These are phyloP conservation scores for Erythrobasidium hasegawianum DNA, from an alignment of 1,284 basidiomycete genomes.

Conservation along the genomic window DNA sequence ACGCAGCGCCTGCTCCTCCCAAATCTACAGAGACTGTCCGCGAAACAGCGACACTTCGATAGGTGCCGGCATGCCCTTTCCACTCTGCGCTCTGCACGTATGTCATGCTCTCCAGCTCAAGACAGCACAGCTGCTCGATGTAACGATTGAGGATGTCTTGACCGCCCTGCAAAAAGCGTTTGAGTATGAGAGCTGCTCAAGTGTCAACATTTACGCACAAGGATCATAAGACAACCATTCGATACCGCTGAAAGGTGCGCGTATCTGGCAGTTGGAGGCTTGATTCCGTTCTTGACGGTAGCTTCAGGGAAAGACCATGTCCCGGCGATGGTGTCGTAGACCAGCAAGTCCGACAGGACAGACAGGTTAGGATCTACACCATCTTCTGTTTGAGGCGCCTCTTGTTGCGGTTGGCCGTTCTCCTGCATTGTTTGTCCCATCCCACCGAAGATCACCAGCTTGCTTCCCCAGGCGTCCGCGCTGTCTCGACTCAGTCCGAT, in stretches of 20 bases:
- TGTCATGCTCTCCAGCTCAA: constrained; percentile 64
- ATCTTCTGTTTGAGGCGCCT: constrained; percentile 37
- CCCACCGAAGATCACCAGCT: constrained; percentile 84
- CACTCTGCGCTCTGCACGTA: constrained; percentile 79
- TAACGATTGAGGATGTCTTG: constrained; percentile 46
- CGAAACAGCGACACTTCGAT: constrained; percentile 75
- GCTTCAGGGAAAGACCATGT: constrained; percentile 38
- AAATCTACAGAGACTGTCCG: constrained; percentile 13
- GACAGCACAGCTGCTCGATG: constrained; percentile 86
- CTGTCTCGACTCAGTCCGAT: constrained; percentile 60
- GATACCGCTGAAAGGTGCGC: constrained; percentile 84
- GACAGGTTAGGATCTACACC: constrained; percentile 36
- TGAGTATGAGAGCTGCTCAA: constrained; percentile 34
- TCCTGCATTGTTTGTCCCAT: constrained; percentile 61
- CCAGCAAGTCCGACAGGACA: constrained; percentile 39
- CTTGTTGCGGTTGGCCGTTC: constrained; percentile 52
- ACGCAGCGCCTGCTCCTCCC: constrained; percentile 2
- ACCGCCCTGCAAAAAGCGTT: constrained; percentile 46
- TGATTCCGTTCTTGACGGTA: constrained; percentile 43
- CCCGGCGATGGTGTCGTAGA: constrained; percentile 37
- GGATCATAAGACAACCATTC: constrained; percentile 71
- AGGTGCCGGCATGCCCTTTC: constrained; percentile 84
- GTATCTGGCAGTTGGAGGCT: constrained; percentile 74
- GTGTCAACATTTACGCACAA: constrained; percentile 78
- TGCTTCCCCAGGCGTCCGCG: constrained; percentile 78